Base-by-base conservation (phyloP, 1,284 basidiomycete genomes). In the Blastosporella zonata region DNA sequence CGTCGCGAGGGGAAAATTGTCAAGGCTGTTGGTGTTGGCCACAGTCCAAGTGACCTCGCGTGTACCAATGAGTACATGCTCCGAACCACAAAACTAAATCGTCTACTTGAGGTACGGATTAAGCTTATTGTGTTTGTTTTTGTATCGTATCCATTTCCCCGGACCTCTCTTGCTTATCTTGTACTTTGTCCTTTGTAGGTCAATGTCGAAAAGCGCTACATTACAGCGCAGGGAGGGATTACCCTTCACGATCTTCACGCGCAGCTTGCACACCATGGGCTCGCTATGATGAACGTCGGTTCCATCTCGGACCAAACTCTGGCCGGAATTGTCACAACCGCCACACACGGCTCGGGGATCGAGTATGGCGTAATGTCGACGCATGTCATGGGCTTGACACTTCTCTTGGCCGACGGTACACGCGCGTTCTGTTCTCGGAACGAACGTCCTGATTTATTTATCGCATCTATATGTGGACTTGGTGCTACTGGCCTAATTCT, bases 281-380 rank as follows among this genome's bases (percentile, higher is more conserved):
- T 97, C 18, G 93, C 94, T 37, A 86, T 99, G 79, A 84, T 81
- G 62, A 97, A 93, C 67, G 78, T 98, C 54, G 97, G 97, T 34
- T 96, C 93, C 34, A 98, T 99, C 64, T 96, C 93, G 33, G 93
- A 97, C 67, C 96, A 98, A 68, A 94, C 94, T 2, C 78, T 99
- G 55, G 95, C 81, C n/a, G 96, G 96, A 27, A 82, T 95, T 55
- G 79, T 99, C 62, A 88, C 93, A 8, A 99, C 97, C 36, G 93
- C 93, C 2, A 95, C 95, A 0, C 96, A 99, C 71, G 96, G 96
- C 43, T 87, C 90, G 2, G 96, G 97, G 27, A 75, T 90, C 54
- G 62, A 71, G 35, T 95, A 83, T 67, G 84, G 86, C 47, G 89
- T 93, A 56, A 79, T 99, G 50, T 93, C 92, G 3, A 87, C 85